Evolutionary conservation across 2,329 filamentous ascomycete species (phyloP).

Genomic region (Pseudogymnoascus sp.): DNA sequence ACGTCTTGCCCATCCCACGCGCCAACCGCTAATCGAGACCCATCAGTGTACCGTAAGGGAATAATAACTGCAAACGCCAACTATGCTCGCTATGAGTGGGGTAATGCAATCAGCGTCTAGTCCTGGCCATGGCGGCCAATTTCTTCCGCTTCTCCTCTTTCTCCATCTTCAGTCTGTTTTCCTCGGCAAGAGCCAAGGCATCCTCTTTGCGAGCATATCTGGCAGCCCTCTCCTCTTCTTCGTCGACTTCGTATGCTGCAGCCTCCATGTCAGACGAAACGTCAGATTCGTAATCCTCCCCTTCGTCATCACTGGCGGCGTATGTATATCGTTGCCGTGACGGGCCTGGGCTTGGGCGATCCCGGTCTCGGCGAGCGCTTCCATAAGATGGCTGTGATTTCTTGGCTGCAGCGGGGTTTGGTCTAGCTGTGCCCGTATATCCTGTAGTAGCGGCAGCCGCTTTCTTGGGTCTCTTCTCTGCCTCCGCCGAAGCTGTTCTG

Average conservation of each 20-base stretch:
- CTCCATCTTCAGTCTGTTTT: slow-evolving; percentile 52
- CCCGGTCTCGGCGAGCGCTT: slow-evolving; percentile 16
- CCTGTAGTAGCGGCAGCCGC: slow-evolving; percentile 55
- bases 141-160: slow-evolving; percentile 44
- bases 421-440: slow-evolving; percentile 57
- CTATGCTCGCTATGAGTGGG: slow-evolving; percentile 1
- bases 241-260: slow-evolving; percentile 63
- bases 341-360: slow-evolving; percentile 26
- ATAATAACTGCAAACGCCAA: slow-evolving; percentile 1
- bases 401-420: slow-evolving; percentile 39
- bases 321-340: slow-evolving; percentile 31
- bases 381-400: slow-evolving; percentile 16
- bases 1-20: slow-evolving; percentile 1
- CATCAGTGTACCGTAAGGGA: neutral
- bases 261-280: slow-evolving; percentile 73
- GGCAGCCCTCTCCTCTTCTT: slow-evolving; percentile 59
- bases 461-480: slow-evolving; percentile 54
- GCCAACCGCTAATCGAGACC: slow-evolving; percentile 9
- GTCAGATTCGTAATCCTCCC: slow-evolving; percentile 58
- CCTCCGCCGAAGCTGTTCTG: slow-evolving; percentile 25
- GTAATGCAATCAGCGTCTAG: slow-evolving; percentile 15
- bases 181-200: slow-evolving; percentile 53
- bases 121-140: slow-evolving; percentile 28
- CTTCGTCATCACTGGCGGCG: slow-evolving; percentile 47
- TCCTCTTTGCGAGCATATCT: slow-evolving; percentile 60